Base-by-base conservation (phyloP, 371 early-diverging fungal genomes). In the Mucor irregularis region DNA sequence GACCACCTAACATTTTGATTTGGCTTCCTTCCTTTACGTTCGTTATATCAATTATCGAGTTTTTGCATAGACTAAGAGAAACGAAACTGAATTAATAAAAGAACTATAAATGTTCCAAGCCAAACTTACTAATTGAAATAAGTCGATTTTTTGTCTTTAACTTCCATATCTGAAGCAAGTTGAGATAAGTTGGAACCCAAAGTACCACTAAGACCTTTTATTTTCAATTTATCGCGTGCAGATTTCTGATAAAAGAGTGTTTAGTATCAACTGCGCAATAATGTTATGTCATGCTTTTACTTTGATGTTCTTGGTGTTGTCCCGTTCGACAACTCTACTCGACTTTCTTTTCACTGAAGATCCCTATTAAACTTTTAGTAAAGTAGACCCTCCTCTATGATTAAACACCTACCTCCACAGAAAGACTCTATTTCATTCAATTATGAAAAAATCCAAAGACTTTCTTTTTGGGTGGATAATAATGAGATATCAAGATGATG, bases 81-180 rank as follows among this genome's bases (percentile, higher is more conserved):
- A 35, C 5, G n/a, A 35, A 35, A 35, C 14, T 3, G 47, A 47
- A 28, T 47, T 28, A 31, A 47, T n/a, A n/a, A 47, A 47, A 47
- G 47, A 47, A 47, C 30, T 47, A 47, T 31, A 47, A 17, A 47
- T 33, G 28, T 31, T 33, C 47, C 33, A 17, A 47, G 9, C 47
- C 47, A 47, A 47, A 47, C 47, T 47, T 47, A 47, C 47, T 47
- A 47, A 17, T 1, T 31, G 33, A 47, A 47, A 21, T 47, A 47
- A 28, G 1, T 31, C 0, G n/a, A 28, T 25, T 28, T 31, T 47
- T 31, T 31, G 7, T 28, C 28, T 5, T 31, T 31, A 2, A 10
- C 47, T 13, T 28, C 47, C 2, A 47, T 47, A 3, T 47, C 25
- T 1, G 30, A 25, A 31, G 1, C 47, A 28, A 47, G 28, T 4